These are phyloP conservation scores for Cairneyella variabilis DNA, from an alignment of 495 filamentous ascomycete genomes.

Conservation along the genomic window DNA sequence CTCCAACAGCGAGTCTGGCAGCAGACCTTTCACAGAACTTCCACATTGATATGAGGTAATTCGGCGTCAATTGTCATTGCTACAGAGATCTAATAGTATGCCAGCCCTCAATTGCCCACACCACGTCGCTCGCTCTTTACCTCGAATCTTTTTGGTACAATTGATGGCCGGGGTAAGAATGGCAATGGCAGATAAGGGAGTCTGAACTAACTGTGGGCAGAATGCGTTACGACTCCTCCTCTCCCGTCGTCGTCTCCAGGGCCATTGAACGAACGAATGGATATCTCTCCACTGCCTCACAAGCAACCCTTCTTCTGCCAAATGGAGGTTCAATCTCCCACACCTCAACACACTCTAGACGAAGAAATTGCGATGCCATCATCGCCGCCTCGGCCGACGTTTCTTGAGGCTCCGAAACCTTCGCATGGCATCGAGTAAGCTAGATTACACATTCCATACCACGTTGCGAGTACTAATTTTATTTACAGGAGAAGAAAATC, in stretches of 20 bases:
- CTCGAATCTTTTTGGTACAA: constrained; percentile 62
- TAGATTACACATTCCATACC: constrained; percentile 19
- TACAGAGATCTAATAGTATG: constrained; percentile 1
- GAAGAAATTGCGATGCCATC: constrained; percentile 41
- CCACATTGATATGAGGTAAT: constrained; percentile 77
- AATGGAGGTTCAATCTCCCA: constrained; percentile 64
- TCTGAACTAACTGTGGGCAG: constrained; percentile 38
- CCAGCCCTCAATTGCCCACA: constrained; percentile 85
- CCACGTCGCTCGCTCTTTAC: constrained; percentile 93
- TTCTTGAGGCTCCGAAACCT: constrained; percentile 48
- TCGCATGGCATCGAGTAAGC: constrained; percentile 44
- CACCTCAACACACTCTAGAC: constrained; percentile 42
- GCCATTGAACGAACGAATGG: constrained; percentile 77
- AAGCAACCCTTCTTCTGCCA: constrained; percentile 67
- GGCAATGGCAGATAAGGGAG: constrained; percentile 9
- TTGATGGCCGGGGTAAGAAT: constrained; percentile 68
- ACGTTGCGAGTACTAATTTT: constrained; percentile 5
- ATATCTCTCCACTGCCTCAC: constrained; percentile 90
- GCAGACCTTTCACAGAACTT: constrained; percentile 97
- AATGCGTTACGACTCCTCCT: constrained; percentile 78
- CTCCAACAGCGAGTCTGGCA: constrained; percentile 82
- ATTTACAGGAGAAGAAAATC: constrained; percentile 51
- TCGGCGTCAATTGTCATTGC: constrained; percentile 20
- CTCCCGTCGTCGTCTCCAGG: constrained; percentile 78
- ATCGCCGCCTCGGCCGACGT: constrained; percentile 46